Base-by-base conservation (phyloP, 805 yeast genomes). In the Zygosaccharomyces bailii region DNA sequence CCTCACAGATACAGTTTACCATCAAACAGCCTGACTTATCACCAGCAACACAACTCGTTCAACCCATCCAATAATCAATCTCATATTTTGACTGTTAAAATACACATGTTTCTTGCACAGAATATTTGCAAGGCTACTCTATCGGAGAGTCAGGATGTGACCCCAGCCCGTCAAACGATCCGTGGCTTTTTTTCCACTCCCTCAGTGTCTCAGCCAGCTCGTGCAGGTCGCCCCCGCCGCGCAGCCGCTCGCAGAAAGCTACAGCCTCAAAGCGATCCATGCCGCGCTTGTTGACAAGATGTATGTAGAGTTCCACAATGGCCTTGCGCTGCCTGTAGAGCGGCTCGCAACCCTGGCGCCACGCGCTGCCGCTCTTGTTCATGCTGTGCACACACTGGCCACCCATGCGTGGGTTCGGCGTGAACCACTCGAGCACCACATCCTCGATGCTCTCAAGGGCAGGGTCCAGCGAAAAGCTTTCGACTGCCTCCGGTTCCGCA, bases 381-480 rank as follows among this genome's bases (percentile, higher is more conserved):
- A 61, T 60, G 2, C 63, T 54, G 41, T 61, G 66, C 2, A 63
- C 57, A 34, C 65, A 63, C 39, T 63, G 56, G 29, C 56, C 51
- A 9, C 46, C 43, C 53, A 49, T 44, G 2, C 51, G 41, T 2
- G 64, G 60, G 39, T 61, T 61, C 18, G 67, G 67, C 7, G 65
- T 59, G 31, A 61, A 63, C 66, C 66, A 63, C 48, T 63, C 67
- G 14, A 57, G 41, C n/a, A 61, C 50, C 1, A 63, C 48, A 17
- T 47, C 61, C 37, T 61, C 61, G 13, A 61, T 54, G 10, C 54
- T 39, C 30, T 46, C 43, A 11, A 57, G 44, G 13, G 44, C 31
- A 2, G 55, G 42, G 31, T 55, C 48, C 46, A 62, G 44, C 10
- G 39, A 35, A 35, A 61, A 61, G 2, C n/a, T 21, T 7, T 21